Conservation (phyloP, 1,284 basidiomycete species). For the Albatrellus sp. region DNA sequence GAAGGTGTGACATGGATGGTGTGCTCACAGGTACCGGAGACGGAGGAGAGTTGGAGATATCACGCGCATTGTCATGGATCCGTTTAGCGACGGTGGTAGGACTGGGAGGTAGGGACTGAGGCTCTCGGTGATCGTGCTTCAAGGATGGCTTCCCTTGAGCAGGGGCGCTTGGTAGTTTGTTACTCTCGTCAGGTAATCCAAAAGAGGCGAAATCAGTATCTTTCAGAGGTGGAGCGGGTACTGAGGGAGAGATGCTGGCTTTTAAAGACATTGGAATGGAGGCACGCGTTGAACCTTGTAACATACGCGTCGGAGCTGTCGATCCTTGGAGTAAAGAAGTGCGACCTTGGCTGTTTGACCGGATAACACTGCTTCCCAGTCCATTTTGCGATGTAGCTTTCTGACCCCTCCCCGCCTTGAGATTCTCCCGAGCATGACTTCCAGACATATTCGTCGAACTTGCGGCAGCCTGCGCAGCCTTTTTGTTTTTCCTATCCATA, state of each 20-base stretch:
- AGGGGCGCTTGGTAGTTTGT: constrained; percentile 33
- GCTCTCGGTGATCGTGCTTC: too few relatives aligned
- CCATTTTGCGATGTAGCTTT: constrained; percentile 13
- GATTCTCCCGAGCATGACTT: constrained; percentile 26
- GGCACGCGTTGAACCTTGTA: constrained; percentile 32
- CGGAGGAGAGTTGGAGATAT: constrained; percentile 12
- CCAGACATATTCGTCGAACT: constrained; percentile 21
- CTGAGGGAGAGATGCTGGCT: constrained; percentile 60
- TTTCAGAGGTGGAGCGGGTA: constrained; percentile 65
- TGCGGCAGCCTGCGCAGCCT: constrained; percentile 73
- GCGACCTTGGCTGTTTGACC: constrained; percentile 18
- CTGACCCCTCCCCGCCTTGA: constrained; percentile 14
- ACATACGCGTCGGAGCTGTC: constrained; percentile 36
- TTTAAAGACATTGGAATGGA: constrained; percentile 58
- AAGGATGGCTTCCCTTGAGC: constrained; percentile 25
- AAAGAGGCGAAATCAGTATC: constrained; percentile 69
- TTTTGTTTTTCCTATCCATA: constrained; percentile 98
- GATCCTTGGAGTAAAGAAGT: constrained; percentile 40
- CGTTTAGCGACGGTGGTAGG: too few relatives aligned
- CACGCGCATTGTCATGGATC: constrained; percentile 3
- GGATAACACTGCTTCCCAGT: constrained; percentile 6
- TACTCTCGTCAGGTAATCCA: constrained; percentile 43
- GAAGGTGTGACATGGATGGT: constrained; percentile 26
- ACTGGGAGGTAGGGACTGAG: too few relatives aligned
- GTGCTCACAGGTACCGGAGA: constrained; percentile 39